Evolutionary conservation across 805 yeast species (phyloP), one percentile per base, ranked within the genome.

Genomic region (Saturnispora gosingensis): DNA sequence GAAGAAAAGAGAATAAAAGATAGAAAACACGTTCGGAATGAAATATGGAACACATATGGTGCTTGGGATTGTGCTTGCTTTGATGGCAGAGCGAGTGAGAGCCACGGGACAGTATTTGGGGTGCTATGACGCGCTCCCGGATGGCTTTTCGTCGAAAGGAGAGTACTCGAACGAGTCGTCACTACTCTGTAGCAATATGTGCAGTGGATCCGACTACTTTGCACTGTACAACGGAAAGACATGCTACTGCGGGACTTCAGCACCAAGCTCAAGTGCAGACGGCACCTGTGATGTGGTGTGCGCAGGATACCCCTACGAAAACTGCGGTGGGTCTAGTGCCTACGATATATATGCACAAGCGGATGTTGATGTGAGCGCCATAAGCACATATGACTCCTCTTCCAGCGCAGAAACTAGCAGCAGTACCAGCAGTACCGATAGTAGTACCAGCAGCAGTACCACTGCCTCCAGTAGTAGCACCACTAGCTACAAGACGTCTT

Each of bases 231-330:
- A 72, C 48, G 87, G 88, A 8, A 59, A 71, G 25, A 64, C 66
- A 18, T 86, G 95, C 65, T 84, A 76, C 60, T 86, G 95, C 65
- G 91, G 91, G 27, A 68, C 74, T 59, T 54, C 68, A 1, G 52
- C 65, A 1, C 72, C 80, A 3, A 56, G 62, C 10, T 53, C 59
- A 3, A 35, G 16, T 27, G 13, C 42, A 3, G 43, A 20, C 7
- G 47, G 51, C 5, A 15, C 30, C 13, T 49, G 51, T 35, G 22
- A 43, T 47, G 53, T 59, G 1, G 38, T 58, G 4, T 88, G 96
- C 66, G 64, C 61, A 20, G 95, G 88, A n/a, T 88, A 75, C 66
- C 76, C 79, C 9, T 43, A 57, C 3, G 84, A 83, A 50, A 68
- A 55, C 9, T 87, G 96, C 66, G 89, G 89, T 57, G 68, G 74